These are phyloP conservation scores for Botrytis hyacinthi DNA, from an alignment of 2,329 filamentous ascomycete species.

Conservation along the genomic window DNA sequence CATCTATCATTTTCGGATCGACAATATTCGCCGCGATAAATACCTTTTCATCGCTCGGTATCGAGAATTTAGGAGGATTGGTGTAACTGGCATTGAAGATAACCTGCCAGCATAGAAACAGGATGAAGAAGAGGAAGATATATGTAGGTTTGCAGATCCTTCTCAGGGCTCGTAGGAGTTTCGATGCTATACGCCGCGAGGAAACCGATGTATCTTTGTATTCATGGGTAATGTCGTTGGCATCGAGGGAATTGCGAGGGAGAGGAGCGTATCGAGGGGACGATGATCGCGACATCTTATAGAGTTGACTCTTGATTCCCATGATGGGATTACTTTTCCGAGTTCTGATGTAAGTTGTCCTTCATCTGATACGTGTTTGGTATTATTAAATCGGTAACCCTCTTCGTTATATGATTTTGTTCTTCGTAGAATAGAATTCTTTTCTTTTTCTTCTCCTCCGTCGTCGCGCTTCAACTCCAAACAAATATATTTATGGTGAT, in stretches of 20 bases:
- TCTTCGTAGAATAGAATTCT: neutral
- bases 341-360: neutral
- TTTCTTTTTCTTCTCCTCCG: neutral
- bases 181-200: constrained; percentile 13
- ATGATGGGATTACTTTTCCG: neutral
- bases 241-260: constrained; percentile 28
- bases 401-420: neutral
- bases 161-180: constrained; percentile 25
- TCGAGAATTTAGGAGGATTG: constrained; percentile 44
- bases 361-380: neutral
- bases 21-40: constrained; percentile 73
- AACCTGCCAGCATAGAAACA: constrained; percentile 32
- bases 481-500: neutral
- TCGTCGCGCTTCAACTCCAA: neutral
- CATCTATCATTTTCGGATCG: constrained; percentile 61
- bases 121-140: constrained; percentile 27
- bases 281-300: constrained; percentile 25
- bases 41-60: constrained; percentile 57
- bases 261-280: constrained; percentile 32
- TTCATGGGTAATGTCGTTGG: constrained; percentile 24
- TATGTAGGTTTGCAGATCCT: constrained; percentile 32
- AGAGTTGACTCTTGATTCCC: neutral
- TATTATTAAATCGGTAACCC: neutral
- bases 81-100: constrained; percentile 46
- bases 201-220: constrained; percentile 32